A percentile compares a stretch with the other conserved stretches of the same genome.
phyloP scores from a whole-genome alignment of 495 filamentous ascomycete genomes.

The Xanthoparmelia taractica region DNA sequence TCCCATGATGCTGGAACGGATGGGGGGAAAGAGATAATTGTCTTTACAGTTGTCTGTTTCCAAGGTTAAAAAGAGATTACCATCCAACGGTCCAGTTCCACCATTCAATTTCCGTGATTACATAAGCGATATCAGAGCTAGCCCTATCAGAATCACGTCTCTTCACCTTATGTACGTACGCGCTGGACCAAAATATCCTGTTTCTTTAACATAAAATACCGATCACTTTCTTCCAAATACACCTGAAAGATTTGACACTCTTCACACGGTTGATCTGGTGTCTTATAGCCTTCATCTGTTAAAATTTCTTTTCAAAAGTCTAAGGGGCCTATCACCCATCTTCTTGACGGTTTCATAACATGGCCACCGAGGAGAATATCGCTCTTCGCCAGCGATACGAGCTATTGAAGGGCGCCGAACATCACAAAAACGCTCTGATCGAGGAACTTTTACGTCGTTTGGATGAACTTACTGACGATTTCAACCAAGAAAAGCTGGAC shows the following conservation, averaged over 20 bases:
- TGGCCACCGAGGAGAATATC: slow-evolving; percentile 20
- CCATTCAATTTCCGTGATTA: not conserved
- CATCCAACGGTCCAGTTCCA: not conserved
- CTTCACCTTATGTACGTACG: too few species aligned
- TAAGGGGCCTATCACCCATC: not conserved
- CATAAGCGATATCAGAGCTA: not conserved
- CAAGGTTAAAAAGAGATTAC: not conserved
- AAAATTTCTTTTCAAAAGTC: not conserved
- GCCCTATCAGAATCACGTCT: slow-evolving; percentile 5
- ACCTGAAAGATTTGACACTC: not conserved
- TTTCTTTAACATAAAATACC: not conserved
- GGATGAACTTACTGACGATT: slow-evolving; percentile 40
- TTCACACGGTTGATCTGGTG: not conserved
- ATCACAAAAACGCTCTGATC: slow-evolving; percentile 48
- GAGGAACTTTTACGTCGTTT: slow-evolving; percentile 47
- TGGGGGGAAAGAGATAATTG: not conserved
- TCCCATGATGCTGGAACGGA: slow-evolving; percentile 5
- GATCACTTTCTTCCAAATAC: not conserved
- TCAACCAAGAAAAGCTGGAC: slow-evolving; percentile 43
- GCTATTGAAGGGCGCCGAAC: slow-evolving; percentile 39
- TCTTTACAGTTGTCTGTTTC: not conserved
- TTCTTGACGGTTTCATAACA: slow-evolving; percentile 7
- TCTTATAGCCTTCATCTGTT: not conserved
- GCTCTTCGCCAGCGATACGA: slow-evolving; percentile 43
- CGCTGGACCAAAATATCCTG: not conserved